These are phyloP conservation scores for Striga asiatica DNA, from an alignment of 257 asterid species.

Conservation along the genomic window DNA sequence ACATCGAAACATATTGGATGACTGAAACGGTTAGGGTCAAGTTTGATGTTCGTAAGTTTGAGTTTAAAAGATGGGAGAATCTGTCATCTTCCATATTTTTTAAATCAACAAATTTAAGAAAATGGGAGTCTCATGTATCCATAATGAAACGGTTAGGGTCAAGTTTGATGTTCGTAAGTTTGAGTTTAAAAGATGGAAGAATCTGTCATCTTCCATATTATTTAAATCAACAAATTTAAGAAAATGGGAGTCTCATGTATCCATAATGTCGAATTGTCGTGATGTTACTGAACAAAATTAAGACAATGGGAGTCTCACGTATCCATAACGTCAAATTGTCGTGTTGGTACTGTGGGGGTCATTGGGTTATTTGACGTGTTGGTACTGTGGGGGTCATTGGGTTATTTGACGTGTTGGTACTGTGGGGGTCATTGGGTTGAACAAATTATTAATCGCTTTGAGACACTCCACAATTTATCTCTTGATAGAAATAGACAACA, in stretches of 20 bases:
- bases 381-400: too few relatives aligned
- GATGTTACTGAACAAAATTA: too few relatives aligned
- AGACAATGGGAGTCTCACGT: too few relatives aligned
- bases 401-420: too few relatives aligned
- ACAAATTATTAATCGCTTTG: not conserved
- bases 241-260: not conserved
- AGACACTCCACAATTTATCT: not conserved
- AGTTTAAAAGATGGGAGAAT: not conserved
- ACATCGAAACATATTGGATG: not conserved
- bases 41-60: conserved; percentile 5
- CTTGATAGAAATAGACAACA: too few relatives aligned
- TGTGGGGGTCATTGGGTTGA: too few relatives aligned
- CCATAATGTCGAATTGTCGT: too few relatives aligned
- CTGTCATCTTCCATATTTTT: not conserved
- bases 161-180: conserved; percentile 5
- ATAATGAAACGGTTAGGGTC: not conserved
- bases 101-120: not conserved
- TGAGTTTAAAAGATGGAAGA: not conserved
- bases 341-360: too few relatives aligned
- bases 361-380: too few relatives aligned
- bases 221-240: not conserved
- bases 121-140: not conserved
- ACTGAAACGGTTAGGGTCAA: not conserved
- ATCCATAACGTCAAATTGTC: too few relatives aligned
- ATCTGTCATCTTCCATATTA: not conserved